Evolutionary conservation across 345 rosid genomes (phyloP).

Genomic region (Citrus glauca): DNA sequence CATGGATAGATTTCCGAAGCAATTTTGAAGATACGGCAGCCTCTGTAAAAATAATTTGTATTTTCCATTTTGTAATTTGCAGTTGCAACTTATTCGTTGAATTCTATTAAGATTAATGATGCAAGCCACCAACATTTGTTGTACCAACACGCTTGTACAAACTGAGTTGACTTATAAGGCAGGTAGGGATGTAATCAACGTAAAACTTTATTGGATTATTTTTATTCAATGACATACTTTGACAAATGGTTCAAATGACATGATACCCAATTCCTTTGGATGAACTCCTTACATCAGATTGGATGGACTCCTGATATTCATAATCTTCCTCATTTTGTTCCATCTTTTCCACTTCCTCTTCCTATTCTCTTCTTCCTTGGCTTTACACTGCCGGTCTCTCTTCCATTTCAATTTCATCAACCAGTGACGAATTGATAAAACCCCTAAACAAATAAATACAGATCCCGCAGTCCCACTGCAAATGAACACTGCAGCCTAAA

Average conservation of each 20-base stretch:
- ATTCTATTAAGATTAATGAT: no score
- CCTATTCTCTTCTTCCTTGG: no score
- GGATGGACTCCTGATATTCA: no score
- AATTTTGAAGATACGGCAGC: background rate
- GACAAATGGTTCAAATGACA: background rate
- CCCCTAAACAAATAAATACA: slow-evolving; percentile 8
- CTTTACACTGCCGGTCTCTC: background rate
- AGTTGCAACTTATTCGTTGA: background rate
- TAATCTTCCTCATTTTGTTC: background rate
- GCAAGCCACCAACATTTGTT: no score
- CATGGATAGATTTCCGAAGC: background rate
- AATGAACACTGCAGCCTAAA: slow-evolving; percentile 12
- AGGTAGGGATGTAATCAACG: no score
- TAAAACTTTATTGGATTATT: no score
- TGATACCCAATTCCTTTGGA: background rate
- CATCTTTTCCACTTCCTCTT: background rate
- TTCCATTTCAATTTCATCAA: slow-evolving; percentile 17
- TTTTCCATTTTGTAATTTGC: background rate
- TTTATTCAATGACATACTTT: no score
- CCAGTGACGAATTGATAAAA: slow-evolving; percentile 1
- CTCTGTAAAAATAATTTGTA: background rate
- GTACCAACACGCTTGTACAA: no score
- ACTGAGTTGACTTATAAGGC: no score
- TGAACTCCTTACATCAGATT: background rate
- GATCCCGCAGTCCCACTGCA: slow-evolving; percentile 2